A percentile compares a stretch with the other conserved stretches of the same genome.
These are phyloP conservation scores for Colletotrichum sidae DNA, from an alignment of 2,329 filamentous ascomycete species.

Conservation along the genomic window DNA sequence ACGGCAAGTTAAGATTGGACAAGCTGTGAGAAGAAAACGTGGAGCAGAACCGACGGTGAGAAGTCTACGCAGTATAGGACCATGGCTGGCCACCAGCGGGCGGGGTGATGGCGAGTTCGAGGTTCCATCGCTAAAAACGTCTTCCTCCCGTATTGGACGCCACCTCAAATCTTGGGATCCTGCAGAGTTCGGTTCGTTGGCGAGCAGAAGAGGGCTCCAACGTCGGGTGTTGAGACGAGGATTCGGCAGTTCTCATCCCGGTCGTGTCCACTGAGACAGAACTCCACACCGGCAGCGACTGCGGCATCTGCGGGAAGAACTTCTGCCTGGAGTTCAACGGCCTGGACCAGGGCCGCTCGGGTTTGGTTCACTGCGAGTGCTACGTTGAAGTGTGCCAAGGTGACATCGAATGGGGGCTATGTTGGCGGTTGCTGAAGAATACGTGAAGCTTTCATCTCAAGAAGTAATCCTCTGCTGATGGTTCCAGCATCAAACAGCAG, in stretches of 20 bases:
- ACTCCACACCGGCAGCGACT: constrained; percentile 20
- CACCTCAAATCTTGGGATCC: not conserved
- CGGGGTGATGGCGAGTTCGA: constrained; percentile 10
- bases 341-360: not conserved
- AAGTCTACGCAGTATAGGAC: too few relatives aligned
- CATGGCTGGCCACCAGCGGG: too few relatives aligned
- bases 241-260: constrained; percentile 20
- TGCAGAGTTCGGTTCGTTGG: constrained; percentile 5
- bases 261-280: constrained; percentile 20
- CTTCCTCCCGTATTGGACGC: not conserved
- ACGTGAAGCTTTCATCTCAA: too few relatives aligned
- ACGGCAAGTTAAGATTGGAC: constrained; percentile 3
- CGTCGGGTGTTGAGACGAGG: constrained; percentile 14
- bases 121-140: constrained; percentile 10
- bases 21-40: not conserved
- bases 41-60: not conserved
- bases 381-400: not conserved
- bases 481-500: too few relatives aligned
- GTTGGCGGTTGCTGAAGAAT: constrained; percentile 12
- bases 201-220: not conserved
- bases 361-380: not conserved
- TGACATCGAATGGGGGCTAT: constrained; percentile 1
- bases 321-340: constrained; percentile 1
- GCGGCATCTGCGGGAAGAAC: constrained; percentile 19
- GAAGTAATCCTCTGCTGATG: too few relatives aligned